Evolutionary conservation across 768 basidiomycete genomes (phyloP), one percentile per base, ranked within the genome.

Genomic region (Tulasnella calospora): DNA sequence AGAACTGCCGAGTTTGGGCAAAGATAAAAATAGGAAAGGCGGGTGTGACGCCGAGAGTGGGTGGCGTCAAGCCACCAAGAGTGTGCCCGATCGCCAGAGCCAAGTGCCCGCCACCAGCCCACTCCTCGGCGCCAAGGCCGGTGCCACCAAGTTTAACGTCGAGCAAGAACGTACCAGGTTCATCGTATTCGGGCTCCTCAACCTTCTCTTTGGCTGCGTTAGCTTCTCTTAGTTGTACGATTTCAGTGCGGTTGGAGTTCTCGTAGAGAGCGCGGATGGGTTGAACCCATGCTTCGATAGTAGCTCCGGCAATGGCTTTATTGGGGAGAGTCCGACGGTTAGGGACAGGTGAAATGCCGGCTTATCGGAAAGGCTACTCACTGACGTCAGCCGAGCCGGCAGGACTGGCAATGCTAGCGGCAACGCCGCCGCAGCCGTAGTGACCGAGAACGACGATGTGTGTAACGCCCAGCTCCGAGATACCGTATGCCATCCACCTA

Each of bases 401-500:
- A 30, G 77, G 78, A 12, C 55, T 57, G 55, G 55, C 55, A 76
- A 79, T 79, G 71, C 78, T 36, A 30, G 76, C 79, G 13, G 79
- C 79, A 36, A 79, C 76, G 15, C 79, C 79, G 15, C 79, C 79
- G 38, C 79, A 79, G 7, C 79, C 79, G 51, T 77, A 78, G 57
- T 79, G 79, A n/a, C 79, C 79, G 21, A 79, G 30, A 57, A 79
- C 73, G 23, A 78, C 76, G 19, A 79, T 44, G 41, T 79, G 79
- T n/a, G 74, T 78, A 35, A 79, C 79, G 46, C 76, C 76, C 15
- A 79, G 76, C 12, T 57, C 51, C 6, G 47, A 35, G 36, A 76
- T 51, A 69, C 36, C 75, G 46, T 76, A 76, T 30, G 44, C 75
- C 44, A 74, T 41, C 73, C 40, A 76, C 27, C 41, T 46, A 27